phyloP scores from a whole-genome alignment of 1,139 yeast species.

The Yamadazyma dendronema region DNA sequence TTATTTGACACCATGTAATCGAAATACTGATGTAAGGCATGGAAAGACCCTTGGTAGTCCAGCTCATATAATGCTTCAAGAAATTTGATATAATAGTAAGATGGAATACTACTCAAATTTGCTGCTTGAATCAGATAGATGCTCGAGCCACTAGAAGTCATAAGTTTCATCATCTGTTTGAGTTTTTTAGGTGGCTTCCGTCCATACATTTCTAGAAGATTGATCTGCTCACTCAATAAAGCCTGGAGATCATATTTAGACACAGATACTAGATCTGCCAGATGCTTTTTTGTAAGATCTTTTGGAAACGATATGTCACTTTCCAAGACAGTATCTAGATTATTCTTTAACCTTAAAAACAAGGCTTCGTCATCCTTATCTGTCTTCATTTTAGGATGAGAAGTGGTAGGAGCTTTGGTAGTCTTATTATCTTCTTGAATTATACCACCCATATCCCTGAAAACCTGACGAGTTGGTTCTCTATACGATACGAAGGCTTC shows the following conservation, averaged over 20 bases:
- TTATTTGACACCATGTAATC: constrained; percentile 80
- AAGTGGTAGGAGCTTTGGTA: background rate
- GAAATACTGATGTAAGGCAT: constrained; percentile 74
- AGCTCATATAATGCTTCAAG: constrained; percentile 59
- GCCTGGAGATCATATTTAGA: constrained; percentile 54
- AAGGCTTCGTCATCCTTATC: constrained; percentile 17
- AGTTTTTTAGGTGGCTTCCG: constrained; percentile 50
- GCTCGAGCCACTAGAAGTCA: constrained; percentile 44
- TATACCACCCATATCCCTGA: constrained; percentile 21
- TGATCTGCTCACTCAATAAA: constrained; percentile 55
- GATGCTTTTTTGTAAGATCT: constrained; percentile 13
- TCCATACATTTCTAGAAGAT: constrained; percentile 53
- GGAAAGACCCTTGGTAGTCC: constrained; percentile 73
- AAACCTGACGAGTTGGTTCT: constrained; percentile 28
- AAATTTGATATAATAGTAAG: constrained; percentile 63
- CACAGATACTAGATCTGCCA: constrained; percentile 28
- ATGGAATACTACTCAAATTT: constrained; percentile 52
- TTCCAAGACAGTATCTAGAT: constrained; percentile 22
- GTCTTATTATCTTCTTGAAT: constrained; percentile 7
- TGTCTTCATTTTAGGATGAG: constrained; percentile 5
- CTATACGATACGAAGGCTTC: constrained; percentile 53
- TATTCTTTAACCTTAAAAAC: constrained; percentile 19
- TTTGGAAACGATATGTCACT: constrained; percentile 17
- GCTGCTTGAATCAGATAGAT: constrained; percentile 44
- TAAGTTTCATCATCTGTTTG: constrained; percentile 40